Conservation (phyloP, 139 green algal genomes). For the Tetradesmus obliquus region DNA sequence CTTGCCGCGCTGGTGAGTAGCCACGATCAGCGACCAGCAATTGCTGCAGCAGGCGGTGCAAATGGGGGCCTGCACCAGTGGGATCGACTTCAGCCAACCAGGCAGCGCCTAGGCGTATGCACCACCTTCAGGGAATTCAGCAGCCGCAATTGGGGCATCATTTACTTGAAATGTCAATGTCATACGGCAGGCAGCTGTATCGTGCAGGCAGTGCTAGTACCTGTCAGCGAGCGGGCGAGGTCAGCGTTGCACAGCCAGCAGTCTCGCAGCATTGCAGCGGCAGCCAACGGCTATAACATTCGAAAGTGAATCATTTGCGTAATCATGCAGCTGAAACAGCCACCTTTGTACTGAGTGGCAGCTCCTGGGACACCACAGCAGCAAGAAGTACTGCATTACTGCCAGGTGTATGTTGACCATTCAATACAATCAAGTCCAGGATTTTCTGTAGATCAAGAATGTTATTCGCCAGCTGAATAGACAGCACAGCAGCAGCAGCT, state of each 20-base stretch:
- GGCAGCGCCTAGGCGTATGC: neutral
- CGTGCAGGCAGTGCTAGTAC: neutral
- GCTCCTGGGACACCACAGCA: neutral
- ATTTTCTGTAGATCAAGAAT: too few relatives aligned
- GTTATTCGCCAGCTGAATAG: neutral
- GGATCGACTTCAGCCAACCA: neutral
- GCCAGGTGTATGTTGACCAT: neutral
- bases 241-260: neutral
- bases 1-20: constrained; percentile 77
- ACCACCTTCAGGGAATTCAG: neutral
- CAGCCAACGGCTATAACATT: too few relatives aligned
- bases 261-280: neutral
- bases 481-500: neutral
- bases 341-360: neutral
- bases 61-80: neutral
- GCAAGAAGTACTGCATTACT: neutral
- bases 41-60: neutral
- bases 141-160: neutral
- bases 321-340: neutral
- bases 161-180: neutral
- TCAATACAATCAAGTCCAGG: neutral
- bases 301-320: too few relatives aligned
- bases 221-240: neutral
- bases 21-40: neutral
- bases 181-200: neutral